Evolutionary conservation across 768 basidiomycete species (phyloP).

Genomic region (Russula abietina): DNA sequence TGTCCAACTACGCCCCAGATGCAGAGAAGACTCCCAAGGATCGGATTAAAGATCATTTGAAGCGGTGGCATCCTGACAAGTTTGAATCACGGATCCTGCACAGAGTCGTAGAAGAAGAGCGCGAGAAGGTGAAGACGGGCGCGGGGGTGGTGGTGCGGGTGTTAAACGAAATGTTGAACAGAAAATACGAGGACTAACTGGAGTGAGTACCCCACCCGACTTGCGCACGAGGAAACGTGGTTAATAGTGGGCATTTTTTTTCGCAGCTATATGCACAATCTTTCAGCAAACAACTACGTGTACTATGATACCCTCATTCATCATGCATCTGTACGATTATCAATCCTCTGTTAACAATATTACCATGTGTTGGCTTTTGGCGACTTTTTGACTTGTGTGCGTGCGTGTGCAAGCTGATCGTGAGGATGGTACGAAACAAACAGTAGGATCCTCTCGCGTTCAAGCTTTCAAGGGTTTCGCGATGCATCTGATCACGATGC

Average conservation of each 20-base stretch:
- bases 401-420: not conserved
- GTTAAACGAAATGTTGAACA: constrained; percentile 64
- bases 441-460: too few species aligned
- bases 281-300: constrained; percentile 22
- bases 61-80: constrained; percentile 77
- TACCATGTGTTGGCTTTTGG: constrained; percentile 12
- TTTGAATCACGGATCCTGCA: constrained; percentile 65
- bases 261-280: constrained; percentile 20
- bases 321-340: constrained; percentile 27
- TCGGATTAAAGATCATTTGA: constrained; percentile 67
- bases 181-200: constrained; percentile 28
- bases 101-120: constrained; percentile 57
- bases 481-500: too few species aligned
- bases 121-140: constrained; percentile 63
- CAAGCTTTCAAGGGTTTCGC: too few species aligned
- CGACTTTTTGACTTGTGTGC: not conserved
- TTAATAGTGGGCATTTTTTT: constrained; percentile 6
- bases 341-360: constrained; percentile 23
- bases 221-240: not conserved
- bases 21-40: constrained; percentile 58
- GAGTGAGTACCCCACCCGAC: constrained; percentile 17
- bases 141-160: constrained; percentile 65
- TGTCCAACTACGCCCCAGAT: constrained; percentile 49
- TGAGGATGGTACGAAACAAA: not conserved
- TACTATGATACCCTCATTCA: constrained; percentile 26